Evolutionary conservation across 2,329 filamentous ascomycete species (phyloP).

Genomic region (Neophaeococcomyces aloes): DNA sequence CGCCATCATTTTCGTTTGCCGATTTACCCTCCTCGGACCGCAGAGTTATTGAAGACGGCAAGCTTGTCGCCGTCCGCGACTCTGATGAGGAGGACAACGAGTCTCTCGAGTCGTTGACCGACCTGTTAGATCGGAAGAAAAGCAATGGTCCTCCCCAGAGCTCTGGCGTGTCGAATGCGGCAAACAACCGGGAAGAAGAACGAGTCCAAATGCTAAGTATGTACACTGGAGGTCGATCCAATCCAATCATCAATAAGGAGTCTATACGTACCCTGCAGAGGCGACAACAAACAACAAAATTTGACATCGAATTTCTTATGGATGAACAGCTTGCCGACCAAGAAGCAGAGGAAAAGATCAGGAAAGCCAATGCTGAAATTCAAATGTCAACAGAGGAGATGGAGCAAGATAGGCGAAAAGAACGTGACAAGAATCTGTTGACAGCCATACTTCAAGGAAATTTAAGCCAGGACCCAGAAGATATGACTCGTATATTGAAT

Average conservation of each 20-base stretch:
- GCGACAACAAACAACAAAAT: slow-evolving; percentile 15
- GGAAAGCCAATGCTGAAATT: slow-evolving; percentile 28
- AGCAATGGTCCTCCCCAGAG: slow-evolving; percentile 11
- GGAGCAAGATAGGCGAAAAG: slow-evolving; percentile 10
- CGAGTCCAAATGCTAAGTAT: slow-evolving; percentile 13
- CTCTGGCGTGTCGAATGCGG: slow-evolving; percentile 12
- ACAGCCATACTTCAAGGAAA: slow-evolving; percentile 30
- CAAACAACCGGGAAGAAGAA: slow-evolving; percentile 14
- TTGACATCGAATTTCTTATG: slow-evolving; percentile 35
- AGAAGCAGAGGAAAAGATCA: slow-evolving; percentile 45
- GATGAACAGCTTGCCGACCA: slow-evolving; percentile 50
- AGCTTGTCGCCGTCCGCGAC: slow-evolving; percentile 44
- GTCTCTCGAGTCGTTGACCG: slow-evolving; percentile 48
- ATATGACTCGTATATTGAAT: slow-evolving; percentile 40
- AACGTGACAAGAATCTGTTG: slow-evolving; percentile 32
- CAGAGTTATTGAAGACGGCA: slow-evolving; percentile 47
- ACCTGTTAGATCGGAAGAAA: slow-evolving; percentile 33
- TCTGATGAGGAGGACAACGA: slow-evolving; percentile 62
- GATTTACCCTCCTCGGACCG: slow-evolving; percentile 29
- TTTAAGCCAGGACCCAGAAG: slow-evolving; percentile 28
- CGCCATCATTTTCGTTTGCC: slow-evolving; percentile 24
- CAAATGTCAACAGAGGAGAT: slow-evolving; percentile 14
- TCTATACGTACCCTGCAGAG: slow-evolving; percentile 17
- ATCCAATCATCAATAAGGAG: slow-evolving; percentile 14
- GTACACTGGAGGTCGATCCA: slow-evolving; percentile 15